Conservation (phyloP, 2,329 filamentous ascomycete species). For the Talaromyces verruculosus region DNA sequence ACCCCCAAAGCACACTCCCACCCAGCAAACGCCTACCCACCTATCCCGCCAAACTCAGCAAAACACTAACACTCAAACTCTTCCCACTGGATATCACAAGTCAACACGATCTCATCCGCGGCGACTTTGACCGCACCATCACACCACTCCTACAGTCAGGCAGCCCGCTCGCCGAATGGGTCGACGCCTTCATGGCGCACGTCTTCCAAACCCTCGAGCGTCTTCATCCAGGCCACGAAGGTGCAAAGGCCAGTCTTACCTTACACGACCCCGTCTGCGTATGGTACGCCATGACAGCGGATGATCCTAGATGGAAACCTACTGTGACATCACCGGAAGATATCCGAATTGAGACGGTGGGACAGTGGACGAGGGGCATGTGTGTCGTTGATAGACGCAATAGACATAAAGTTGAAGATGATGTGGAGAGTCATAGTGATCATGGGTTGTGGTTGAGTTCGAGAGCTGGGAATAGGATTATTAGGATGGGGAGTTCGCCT, state of each 20-base stretch:
- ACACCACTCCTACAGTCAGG: constrained; percentile 58
- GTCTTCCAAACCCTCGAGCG: constrained; percentile 68
- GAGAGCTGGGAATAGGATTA: constrained; percentile 74
- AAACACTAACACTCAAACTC: constrained; percentile 64
- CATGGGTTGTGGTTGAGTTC: constrained; percentile 72
- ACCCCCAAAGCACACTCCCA: constrained; percentile 78
- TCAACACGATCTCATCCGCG: constrained; percentile 63
- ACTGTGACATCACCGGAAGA: constrained; percentile 66
- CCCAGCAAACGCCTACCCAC: constrained; percentile 57
- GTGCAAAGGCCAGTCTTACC: constrained; percentile 57
- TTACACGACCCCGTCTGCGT: constrained; percentile 77
- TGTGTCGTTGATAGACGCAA: constrained; percentile 76
- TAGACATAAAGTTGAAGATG: constrained; percentile 46
- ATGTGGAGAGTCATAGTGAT: constrained; percentile 66
- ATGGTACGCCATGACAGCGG: constrained; percentile 69
- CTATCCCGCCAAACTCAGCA: constrained; percentile 66
- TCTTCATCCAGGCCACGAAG: constrained; percentile 56
- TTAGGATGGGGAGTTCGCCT: constrained; percentile 64
- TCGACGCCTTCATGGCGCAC: constrained; percentile 67
- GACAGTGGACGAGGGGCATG: constrained; percentile 94
- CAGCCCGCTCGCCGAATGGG: constrained; percentile 74
- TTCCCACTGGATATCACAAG: constrained; percentile 78
- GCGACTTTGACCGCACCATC: constrained; percentile 59
- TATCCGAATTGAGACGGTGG: constrained; percentile 81
- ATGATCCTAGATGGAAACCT: constrained; percentile 41